phyloP scores from a whole-genome alignment of 352 stramenopile genomes.

The Pythium monospermum region DNA sequence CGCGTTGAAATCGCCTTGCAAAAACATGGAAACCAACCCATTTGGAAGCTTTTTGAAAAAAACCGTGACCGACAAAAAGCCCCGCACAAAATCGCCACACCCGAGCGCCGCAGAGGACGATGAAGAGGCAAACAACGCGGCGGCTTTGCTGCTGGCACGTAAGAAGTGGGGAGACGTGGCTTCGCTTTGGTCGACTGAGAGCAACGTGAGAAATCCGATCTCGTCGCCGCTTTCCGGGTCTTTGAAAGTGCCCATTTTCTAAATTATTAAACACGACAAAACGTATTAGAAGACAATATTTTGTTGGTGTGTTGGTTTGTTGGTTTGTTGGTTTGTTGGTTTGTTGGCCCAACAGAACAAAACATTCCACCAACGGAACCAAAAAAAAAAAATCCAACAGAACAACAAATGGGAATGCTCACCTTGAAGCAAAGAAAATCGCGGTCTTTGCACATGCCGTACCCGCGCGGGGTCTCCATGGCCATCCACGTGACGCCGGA shows the following conservation, averaged over 20 bases:
- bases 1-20: constrained; percentile 59
- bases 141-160: background rate
- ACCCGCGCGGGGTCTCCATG: constrained; percentile 38
- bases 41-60: constrained; percentile 57
- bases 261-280: too few species aligned
- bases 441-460: constrained; percentile 54
- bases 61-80: constrained; percentile 54
- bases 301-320: too few species aligned
- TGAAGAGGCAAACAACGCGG: background rate
- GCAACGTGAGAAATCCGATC: constrained; percentile 60
- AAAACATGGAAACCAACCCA: constrained; percentile 61
- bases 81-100: constrained; percentile 40
- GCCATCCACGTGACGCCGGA: constrained; percentile 69
- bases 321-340: too few species aligned
- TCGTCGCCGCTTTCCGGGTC: constrained; percentile 38
- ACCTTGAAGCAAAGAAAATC: constrained; percentile 77
- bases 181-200: constrained; percentile 49
- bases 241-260: constrained; percentile 53
- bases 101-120: constrained; percentile 1
- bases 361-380: too few species aligned
- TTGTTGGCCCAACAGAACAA: too few species aligned
- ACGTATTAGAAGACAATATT: too few species aligned
- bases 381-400: too few species aligned
- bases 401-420: background rate
- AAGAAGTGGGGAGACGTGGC: background rate